phyloP scores from a whole-genome alignment of 768 basidiomycete species.

The Macrolepiota albuminosa region DNA sequence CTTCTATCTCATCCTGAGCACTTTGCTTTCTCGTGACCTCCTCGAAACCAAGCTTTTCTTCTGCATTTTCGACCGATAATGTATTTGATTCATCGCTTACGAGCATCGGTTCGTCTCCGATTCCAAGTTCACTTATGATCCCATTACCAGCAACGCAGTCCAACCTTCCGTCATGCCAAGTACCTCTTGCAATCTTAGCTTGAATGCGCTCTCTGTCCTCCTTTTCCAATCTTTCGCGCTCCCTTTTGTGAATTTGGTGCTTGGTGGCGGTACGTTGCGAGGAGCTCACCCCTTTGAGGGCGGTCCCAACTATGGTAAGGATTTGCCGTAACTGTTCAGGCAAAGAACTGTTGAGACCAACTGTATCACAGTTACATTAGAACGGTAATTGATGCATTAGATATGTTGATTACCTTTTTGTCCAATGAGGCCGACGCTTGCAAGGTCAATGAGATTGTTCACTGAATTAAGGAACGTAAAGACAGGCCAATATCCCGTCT shows the following conservation, averaged over 20 bases:
- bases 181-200: constrained; percentile 53
- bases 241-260: constrained; percentile 30
- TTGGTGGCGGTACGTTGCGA: constrained; percentile 43
- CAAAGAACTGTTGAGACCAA: constrained; percentile 77
- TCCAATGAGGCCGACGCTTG: constrained; percentile 89
- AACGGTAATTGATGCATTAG: neutral
- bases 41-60: constrained; percentile 16
- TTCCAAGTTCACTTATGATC: constrained; percentile 78
- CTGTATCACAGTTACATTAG: constrained; percentile 31
- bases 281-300: constrained; percentile 59
- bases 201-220: constrained; percentile 33
- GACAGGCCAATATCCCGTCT: constrained; percentile 87
- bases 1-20: constrained; percentile 42
- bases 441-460: constrained; percentile 85
- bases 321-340: constrained; percentile 82
- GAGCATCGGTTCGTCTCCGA: constrained; percentile 65
- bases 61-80: neutral
- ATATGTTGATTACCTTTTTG: constrained; percentile 62
- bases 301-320: constrained; percentile 69
- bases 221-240: constrained; percentile 32
- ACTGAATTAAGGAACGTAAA: constrained; percentile 83
- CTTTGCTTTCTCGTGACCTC: constrained; percentile 21
- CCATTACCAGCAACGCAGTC: constrained; percentile 87
- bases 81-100: neutral
- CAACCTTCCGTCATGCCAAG: constrained; percentile 83